Conservation (phyloP, 352 stramenopile species). For the Pythium monospermum region DNA sequence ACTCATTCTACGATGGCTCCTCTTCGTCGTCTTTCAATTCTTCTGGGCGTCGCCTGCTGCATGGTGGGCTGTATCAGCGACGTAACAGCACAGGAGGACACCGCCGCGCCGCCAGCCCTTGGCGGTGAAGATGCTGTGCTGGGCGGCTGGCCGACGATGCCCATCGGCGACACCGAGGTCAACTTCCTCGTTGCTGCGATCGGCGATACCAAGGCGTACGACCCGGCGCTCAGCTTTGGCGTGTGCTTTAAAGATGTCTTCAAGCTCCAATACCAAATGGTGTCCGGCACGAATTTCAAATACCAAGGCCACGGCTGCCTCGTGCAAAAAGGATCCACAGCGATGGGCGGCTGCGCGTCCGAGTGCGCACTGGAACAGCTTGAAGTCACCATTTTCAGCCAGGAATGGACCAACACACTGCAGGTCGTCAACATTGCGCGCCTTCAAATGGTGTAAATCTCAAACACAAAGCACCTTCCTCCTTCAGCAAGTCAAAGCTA, state of each 20-base stretch:
- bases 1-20: slow-evolving; percentile 5
- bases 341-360: slow-evolving; percentile 1
- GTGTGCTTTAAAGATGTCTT: slow-evolving; percentile 15
- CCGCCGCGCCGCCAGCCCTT: not conserved
- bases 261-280: slow-evolving; percentile 7
- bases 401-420: slow-evolving; percentile 9
- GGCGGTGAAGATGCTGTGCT: not conserved
- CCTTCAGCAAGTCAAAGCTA: too few relatives aligned
- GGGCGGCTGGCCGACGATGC: slow-evolving; percentile 10
- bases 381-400: slow-evolving; percentile 9
- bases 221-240: slow-evolving; percentile 6
- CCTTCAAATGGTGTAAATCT: too few relatives aligned
- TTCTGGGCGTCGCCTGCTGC: slow-evolving; percentile 5
- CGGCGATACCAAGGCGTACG: slow-evolving; percentile 2
- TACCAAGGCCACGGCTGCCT: slow-evolving; percentile 15
- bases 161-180: slow-evolving; percentile 5
- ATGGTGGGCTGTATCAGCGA: not conserved
- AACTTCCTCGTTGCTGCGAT: slow-evolving; percentile 8
- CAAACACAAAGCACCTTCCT: too few relatives aligned
- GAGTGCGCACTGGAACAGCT: slow-evolving; percentile 11
- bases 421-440: slow-evolving; percentile 2
- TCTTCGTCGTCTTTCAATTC: slow-evolving; percentile 1
- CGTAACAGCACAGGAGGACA: not conserved
- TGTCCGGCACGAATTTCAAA: slow-evolving; percentile 13
- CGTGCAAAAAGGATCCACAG: not conserved